phyloP scores from a whole-genome alignment of 2,329 filamentous ascomycete species.

The Penicillium sp. region DNA sequence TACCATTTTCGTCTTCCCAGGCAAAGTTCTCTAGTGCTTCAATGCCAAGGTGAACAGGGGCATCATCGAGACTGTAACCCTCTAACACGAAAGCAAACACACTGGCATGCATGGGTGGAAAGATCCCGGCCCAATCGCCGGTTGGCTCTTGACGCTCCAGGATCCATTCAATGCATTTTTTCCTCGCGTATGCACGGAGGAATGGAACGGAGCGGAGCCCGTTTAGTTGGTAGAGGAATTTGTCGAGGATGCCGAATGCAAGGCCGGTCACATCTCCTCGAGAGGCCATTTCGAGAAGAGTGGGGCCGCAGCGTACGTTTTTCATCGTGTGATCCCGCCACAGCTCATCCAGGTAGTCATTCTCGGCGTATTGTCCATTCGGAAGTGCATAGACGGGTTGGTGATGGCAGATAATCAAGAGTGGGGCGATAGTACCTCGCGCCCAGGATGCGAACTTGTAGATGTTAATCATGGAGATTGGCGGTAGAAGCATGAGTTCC shows the following conservation, averaged over 20 bases:
- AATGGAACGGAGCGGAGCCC: conserved; percentile 17
- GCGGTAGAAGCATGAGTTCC: conserved; percentile 35
- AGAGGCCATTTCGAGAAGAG: neutral
- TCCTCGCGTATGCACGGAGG: neutral
- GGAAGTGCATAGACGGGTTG: conserved; percentile 30
- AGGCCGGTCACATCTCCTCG: conserved; percentile 1
- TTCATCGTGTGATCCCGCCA: conserved; percentile 28
- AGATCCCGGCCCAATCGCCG: conserved; percentile 33
- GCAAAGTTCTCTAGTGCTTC: conserved; percentile 29
- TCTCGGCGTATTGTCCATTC: conserved; percentile 17
- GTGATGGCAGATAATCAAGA: conserved; percentile 27
- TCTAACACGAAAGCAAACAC: conserved; percentile 32
- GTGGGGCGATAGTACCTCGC: conserved; percentile 10
- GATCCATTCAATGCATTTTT: conserved; percentile 29
- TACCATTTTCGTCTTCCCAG: conserved; percentile 15
- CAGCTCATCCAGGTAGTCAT: conserved; percentile 34
- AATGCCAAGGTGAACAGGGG: conserved; percentile 19
- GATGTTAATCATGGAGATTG: conserved; percentile 28
- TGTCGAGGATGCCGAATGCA: conserved; percentile 16
- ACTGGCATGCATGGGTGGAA: conserved; percentile 29
- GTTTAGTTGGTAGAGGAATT: conserved; percentile 10
- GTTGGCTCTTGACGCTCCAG: conserved; percentile 31
- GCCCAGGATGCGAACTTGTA: conserved; percentile 29
- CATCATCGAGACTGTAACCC: conserved; percentile 23
- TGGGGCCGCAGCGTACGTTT: conserved; percentile 13